A percentile compares a stretch with the other conserved stretches of the same genome.
phyloP scores from a whole-genome alignment of 164 flowering plant species.

The Brasenia schreberi region DNA sequence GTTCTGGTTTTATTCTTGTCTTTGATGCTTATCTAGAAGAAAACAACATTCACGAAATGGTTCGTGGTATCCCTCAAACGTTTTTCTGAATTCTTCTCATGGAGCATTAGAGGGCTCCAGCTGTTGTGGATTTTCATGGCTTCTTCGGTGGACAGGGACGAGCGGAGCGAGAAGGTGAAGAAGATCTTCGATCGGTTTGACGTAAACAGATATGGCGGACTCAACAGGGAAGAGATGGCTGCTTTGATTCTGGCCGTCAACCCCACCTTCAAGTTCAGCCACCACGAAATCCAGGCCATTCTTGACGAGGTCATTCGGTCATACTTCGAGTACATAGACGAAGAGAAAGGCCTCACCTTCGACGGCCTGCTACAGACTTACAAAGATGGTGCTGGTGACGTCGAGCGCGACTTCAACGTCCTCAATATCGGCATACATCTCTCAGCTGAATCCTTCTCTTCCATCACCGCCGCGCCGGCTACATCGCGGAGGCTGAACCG shows the following conservation, averaged over 20 bases:
- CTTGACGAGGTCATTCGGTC: conserved; percentile 92
- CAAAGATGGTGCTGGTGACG: conserved; percentile 98
- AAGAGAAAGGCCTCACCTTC: conserved; percentile 66
- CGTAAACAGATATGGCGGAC: conserved; percentile 65
- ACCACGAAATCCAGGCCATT: conserved; percentile 87
- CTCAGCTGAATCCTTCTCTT: conserved; percentile 36
- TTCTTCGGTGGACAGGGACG: conserved; percentile 31
- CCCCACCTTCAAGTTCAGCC: conserved; percentile 92
- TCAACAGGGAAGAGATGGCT: conserved; percentile 92
- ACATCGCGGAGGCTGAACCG: conserved; percentile 61
- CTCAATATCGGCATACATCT: conserved; percentile 40
- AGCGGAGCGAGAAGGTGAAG: conserved; percentile 92
- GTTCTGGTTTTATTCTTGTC: too few species aligned
- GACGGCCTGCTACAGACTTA: conserved; percentile 88
- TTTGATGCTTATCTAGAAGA: too few species aligned
- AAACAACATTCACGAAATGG: too few species aligned
- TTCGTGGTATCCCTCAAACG: too few species aligned
- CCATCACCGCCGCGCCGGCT: conserved; percentile 18
- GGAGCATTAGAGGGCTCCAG: too few species aligned
- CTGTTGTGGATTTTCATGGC: neutral
- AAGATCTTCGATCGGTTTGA: conserved; percentile 85
- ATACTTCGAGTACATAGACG: conserved; percentile 80
- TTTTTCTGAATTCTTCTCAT: too few species aligned
- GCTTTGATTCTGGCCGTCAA: conserved; percentile 88
- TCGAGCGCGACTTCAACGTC: conserved; percentile 95